Percentiles rank a stretch among this genome's conserved stretches.
phyloP scores from a whole-genome alignment of 2,329 filamentous ascomycete genomes.

The Botrytis squamosa region DNA sequence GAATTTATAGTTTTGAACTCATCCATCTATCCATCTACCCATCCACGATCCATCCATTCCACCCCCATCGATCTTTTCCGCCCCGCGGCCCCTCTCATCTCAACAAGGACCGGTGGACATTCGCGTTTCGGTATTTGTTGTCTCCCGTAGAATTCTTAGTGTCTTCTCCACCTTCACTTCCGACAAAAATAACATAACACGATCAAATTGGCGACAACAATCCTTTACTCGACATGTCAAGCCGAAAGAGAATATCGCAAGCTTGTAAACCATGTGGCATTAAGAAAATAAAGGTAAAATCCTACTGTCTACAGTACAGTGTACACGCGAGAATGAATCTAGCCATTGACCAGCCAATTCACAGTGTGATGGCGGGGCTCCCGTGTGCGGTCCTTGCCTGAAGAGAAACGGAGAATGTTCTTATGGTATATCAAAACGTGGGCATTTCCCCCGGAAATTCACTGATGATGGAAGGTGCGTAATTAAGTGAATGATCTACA shows the following conservation, averaged over 20 bases:
- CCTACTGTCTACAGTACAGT: background rate
- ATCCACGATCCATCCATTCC: background rate
- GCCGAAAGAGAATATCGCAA: slow-evolving; percentile 36
- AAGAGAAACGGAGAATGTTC: slow-evolving; percentile 31
- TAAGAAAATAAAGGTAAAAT: slow-evolving; percentile 37
- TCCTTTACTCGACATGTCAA: slow-evolving; percentile 5
- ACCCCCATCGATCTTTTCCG: background rate
- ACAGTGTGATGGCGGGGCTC: slow-evolving; percentile 36
- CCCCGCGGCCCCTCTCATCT: background rate
- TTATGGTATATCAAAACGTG: slow-evolving; percentile 36
- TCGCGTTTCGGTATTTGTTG: slow-evolving; percentile 5
- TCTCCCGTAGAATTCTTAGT: slow-evolving; percentile 11
- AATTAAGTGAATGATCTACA: background rate
- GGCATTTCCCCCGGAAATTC: slow-evolving; percentile 14
- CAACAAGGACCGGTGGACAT: background rate
- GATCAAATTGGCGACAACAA: background rate
- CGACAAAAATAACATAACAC: background rate
- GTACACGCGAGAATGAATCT: background rate
- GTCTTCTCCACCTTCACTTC: background rate
- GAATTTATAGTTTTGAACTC: background rate
- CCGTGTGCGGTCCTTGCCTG: slow-evolving; percentile 33
- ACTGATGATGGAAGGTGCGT: slow-evolving; percentile 26
- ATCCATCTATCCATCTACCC: background rate
- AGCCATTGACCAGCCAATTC: slow-evolving; percentile 15
- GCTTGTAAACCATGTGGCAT: slow-evolving; percentile 34